A percentile compares a stretch with the other conserved stretches of the same genome.
Conservation (phyloP, 768 basidiomycete species). For the Porphyrellus cyaneotinctus region DNA sequence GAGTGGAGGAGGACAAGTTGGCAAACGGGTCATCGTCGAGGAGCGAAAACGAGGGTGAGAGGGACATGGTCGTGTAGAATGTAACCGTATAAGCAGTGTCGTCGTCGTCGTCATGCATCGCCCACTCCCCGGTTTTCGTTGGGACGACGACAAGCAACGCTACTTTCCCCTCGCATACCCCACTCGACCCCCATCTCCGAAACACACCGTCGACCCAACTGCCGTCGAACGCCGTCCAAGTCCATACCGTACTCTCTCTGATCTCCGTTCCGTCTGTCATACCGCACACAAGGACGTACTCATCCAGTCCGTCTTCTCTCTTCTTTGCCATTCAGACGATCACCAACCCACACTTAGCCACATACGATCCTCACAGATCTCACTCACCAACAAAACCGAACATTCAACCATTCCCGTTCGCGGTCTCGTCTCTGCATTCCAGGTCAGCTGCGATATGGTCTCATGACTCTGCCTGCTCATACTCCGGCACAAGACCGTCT, state of each 20-base stretch:
- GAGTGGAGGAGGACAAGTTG: slow-evolving; percentile 42
- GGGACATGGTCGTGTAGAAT: neutral
- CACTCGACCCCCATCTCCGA: too few relatives aligned
- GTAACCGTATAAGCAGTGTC: too few relatives aligned
- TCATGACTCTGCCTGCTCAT: neutral
- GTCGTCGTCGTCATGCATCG: slow-evolving; percentile 33
- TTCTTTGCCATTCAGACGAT: too few relatives aligned
- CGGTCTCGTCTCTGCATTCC: slow-evolving; percentile 44
- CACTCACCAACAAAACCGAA: slow-evolving; percentile 33
- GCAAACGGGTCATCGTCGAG: slow-evolving; percentile 77
- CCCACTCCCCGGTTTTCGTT: slow-evolving; percentile 55
- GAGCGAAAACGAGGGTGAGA: neutral
- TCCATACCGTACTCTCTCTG: slow-evolving; percentile 3
- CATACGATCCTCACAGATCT: slow-evolving; percentile 38
- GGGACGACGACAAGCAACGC: slow-evolving; percentile 46
- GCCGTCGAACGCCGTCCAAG: neutral
- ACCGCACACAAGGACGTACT: slow-evolving; percentile 22
- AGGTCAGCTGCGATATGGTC: slow-evolving; percentile 33
- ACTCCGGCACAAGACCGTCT: slow-evolving; percentile 29
- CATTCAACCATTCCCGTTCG: slow-evolving; percentile 22
- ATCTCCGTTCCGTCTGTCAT: slow-evolving; percentile 14
- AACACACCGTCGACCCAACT: neutral
- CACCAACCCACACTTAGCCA: slow-evolving; percentile 30
- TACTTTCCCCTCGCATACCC: slow-evolving; percentile 47
- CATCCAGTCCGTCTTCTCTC: slow-evolving; percentile 22